Evolutionary conservation across 257 asterid species (phyloP).

Genomic region (Salvia hispanica): DNA sequence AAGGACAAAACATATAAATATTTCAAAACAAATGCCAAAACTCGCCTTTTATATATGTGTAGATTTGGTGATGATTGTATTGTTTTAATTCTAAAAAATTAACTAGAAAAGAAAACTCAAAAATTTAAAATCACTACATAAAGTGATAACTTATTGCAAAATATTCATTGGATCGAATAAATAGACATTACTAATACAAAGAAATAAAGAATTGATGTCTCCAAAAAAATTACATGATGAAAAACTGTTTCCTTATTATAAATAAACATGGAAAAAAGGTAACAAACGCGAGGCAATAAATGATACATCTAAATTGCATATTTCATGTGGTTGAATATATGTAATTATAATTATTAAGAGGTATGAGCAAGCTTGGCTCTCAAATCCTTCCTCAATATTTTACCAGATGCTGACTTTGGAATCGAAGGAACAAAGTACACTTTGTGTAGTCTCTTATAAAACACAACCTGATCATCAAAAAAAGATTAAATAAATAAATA

Average conservation of each 20-base stretch:
- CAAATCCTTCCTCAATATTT: conserved; percentile 79
- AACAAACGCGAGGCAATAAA: background rate
- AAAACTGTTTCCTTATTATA: background rate
- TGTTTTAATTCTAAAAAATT: too few relatives aligned
- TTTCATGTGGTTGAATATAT: conserved; percentile 12
- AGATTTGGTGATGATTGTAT: too few relatives aligned
- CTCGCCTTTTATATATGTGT: too few relatives aligned
- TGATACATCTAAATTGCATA: conserved; percentile 12
- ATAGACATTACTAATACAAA: too few relatives aligned
- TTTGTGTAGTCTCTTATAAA: conserved; percentile 79
- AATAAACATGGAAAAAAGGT: background rate
- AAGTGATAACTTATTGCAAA: too few relatives aligned
- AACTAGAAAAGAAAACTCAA: too few relatives aligned
- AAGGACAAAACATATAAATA: too few relatives aligned
- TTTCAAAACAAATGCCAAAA: too few relatives aligned
- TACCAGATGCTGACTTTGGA: conserved; percentile 89
- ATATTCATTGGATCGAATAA: too few relatives aligned
- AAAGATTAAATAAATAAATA: too few relatives aligned
- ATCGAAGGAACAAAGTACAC: conserved; percentile 71
- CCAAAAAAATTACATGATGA: background rate
- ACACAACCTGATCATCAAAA: conserved; percentile 59
- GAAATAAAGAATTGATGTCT: too few relatives aligned
- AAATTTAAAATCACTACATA: too few relatives aligned
- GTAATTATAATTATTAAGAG: background rate
- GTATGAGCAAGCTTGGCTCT: conserved; percentile 62